Conservation (phyloP, 2,329 filamentous ascomycete species). For the Hypoxylon sp. region DNA sequence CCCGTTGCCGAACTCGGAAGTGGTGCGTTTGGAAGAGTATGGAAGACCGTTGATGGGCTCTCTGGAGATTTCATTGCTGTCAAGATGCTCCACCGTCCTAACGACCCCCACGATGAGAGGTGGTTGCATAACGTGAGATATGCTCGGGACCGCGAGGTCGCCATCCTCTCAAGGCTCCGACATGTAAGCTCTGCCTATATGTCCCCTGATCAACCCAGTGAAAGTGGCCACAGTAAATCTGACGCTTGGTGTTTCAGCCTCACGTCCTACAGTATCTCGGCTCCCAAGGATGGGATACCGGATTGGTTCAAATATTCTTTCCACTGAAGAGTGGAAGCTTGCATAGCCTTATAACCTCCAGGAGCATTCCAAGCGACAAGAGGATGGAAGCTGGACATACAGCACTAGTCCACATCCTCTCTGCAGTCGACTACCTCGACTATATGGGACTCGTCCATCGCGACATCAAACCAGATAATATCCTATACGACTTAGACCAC, state of each 20-base stretch:
- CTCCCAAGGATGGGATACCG: constrained; percentile 5
- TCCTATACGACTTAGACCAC: constrained; percentile 19
- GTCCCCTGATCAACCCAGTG: not conserved
- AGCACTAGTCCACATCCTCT: constrained; percentile 22
- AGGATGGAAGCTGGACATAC: not conserved
- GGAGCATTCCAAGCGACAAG: not conserved
- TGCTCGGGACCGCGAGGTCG: not conserved
- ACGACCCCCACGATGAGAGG: too few relatives aligned
- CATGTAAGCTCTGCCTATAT: constrained; percentile 12
- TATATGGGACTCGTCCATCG: constrained; percentile 25
- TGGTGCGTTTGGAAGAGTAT: constrained; percentile 17
- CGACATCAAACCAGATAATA: constrained; percentile 39
- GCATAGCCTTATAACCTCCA: not conserved
- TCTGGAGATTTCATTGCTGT: constrained; percentile 27
- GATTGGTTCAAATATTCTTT: constrained; percentile 21
- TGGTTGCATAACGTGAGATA: not conserved
- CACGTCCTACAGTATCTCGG: constrained; percentile 17
- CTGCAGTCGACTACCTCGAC: constrained; percentile 31
- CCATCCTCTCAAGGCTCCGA: not conserved
- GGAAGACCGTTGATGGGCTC: constrained; percentile 18
- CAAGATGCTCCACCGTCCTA: not conserved
- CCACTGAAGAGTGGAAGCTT: constrained; percentile 15
- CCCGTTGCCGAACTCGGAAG: constrained; percentile 1
- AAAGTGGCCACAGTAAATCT: not conserved
- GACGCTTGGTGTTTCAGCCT: constrained; percentile 5